These are phyloP conservation scores for Anthracocystis setariae DNA, from an alignment of 1,284 basidiomycete genomes.

Conservation along the genomic window DNA sequence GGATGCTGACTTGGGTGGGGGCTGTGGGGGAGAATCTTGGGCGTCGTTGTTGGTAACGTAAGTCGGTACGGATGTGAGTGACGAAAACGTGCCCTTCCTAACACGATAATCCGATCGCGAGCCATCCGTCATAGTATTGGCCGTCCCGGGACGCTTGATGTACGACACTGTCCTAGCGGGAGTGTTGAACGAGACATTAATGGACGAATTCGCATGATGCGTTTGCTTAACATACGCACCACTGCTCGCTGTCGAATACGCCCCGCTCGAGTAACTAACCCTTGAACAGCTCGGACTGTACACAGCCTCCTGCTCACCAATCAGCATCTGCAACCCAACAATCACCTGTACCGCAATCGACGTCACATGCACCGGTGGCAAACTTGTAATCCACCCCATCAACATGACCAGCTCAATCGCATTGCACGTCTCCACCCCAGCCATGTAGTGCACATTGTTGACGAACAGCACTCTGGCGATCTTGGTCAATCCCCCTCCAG, in stretches of 20 bases:
- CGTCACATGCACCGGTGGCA: constrained; percentile 33
- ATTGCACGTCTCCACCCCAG: constrained; percentile 34
- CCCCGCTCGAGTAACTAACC: constrained; percentile 7
- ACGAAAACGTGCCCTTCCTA: constrained; percentile 25
- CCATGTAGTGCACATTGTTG: constrained; percentile 55
- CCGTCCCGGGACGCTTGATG: constrained; percentile 37
- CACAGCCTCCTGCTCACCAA: constrained; percentile 47
- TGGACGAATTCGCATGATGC: constrained; percentile 1
- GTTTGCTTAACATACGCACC: constrained; percentile 14
- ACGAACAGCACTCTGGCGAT: constrained; percentile 39
- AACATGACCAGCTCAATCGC: constrained; percentile 31
- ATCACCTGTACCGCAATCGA: constrained; percentile 40
- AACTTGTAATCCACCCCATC: constrained; percentile 20
- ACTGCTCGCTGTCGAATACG: constrained; percentile 4
- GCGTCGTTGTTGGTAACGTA: constrained; percentile 13
- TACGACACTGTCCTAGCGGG: constrained; percentile 12
- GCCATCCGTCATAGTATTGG: constrained; percentile 9
- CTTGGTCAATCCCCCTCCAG: constrained; percentile 27
- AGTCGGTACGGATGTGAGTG: constrained; percentile 18
- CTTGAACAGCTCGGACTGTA: constrained; percentile 32
- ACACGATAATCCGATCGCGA: neutral
- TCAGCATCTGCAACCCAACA: constrained; percentile 39
- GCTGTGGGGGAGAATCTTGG: constrained; percentile 5
- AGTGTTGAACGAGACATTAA: constrained; percentile 6
- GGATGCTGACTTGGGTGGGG: constrained; percentile 11